phyloP scores from a whole-genome alignment of 768 basidiomycete species.

The Chiua virens region DNA sequence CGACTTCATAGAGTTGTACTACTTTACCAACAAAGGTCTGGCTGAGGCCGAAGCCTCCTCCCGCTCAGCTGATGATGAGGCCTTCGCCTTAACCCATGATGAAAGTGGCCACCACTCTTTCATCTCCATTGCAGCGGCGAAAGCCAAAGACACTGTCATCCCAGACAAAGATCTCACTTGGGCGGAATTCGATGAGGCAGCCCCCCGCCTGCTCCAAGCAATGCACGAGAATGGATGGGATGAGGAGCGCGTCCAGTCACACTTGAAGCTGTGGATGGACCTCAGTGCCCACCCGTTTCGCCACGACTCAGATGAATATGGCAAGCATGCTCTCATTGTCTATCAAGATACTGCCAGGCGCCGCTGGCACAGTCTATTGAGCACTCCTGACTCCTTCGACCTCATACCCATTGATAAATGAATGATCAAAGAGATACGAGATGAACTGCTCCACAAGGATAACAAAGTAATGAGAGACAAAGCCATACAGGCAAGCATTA shows the following conservation, averaged over 20 bases:
- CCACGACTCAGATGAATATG: no score
- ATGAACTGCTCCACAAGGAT: no score
- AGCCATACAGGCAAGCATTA: no score
- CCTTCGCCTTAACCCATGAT: background rate
- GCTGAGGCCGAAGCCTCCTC: background rate
- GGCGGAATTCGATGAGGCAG: background rate
- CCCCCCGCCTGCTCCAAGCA: background rate
- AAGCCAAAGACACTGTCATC: background rate
- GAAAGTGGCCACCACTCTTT: background rate
- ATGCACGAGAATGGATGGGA: background rate
- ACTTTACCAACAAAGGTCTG: constrained; percentile 4
- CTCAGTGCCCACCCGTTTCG: no score
- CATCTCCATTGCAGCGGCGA: background rate
- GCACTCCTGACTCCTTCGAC: no score
- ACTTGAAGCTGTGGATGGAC: no score
- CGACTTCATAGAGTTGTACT: background rate
- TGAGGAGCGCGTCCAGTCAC: background rate
- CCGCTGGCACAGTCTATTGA: no score
- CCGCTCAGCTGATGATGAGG: background rate
- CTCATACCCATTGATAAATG: no score
- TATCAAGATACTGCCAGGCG: no score
- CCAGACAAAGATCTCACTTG: background rate
- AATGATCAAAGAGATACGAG: no score
- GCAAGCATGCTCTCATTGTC: no score
- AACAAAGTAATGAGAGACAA: no score